Conservation (phyloP, 768 basidiomycete genomes). For the Phylloporus rhodoxanthus region DNA sequence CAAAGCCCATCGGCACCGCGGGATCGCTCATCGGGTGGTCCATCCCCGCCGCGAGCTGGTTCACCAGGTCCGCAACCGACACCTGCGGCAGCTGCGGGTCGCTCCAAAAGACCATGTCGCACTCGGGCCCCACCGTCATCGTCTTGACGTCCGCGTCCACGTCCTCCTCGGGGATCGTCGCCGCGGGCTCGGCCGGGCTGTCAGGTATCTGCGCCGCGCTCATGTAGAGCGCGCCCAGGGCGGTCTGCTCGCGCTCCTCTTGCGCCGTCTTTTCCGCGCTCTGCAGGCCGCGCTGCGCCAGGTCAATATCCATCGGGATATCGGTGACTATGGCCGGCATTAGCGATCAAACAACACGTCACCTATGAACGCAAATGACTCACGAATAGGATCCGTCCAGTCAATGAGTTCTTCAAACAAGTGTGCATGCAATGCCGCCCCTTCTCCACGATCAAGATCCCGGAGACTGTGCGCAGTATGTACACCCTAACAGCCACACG, state of each 20-base stretch:
- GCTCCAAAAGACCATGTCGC: conserved; percentile 61
- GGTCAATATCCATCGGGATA: conserved; percentile 52
- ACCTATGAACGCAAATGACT: conserved; percentile 31
- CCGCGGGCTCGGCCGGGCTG: conserved; percentile 63
- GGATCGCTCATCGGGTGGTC: conserved; percentile 36
- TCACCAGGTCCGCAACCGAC: conserved; percentile 67
- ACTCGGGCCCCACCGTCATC: conserved; percentile 68
- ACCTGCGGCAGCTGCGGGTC: conserved; percentile 31
- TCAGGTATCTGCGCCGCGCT: conserved; percentile 68
- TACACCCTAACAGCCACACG: conserved; percentile 53
- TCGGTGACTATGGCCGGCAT: conserved; percentile 47
- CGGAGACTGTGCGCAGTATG: conserved; percentile 68
- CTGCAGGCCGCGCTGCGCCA: conserved; percentile 51
- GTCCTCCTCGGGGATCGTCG: conserved; percentile 61
- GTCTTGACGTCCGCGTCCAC: conserved; percentile 53
- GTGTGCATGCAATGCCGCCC: conserved; percentile 76
- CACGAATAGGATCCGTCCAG: conserved; percentile 79
- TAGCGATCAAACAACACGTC: conserved; percentile 16
- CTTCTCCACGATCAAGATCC: conserved; percentile 84
- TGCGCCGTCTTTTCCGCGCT: conserved; percentile 68
- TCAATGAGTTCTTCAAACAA: conserved; percentile 83
- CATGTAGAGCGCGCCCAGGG: conserved; percentile 72
- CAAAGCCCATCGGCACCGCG: conserved; percentile 35
- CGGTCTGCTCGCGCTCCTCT: conserved; percentile 73
- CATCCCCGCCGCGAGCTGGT: conserved; percentile 49